These are phyloP conservation scores for Entomortierella parvispora DNA, from an alignment of 192 early-diverging fungal species.

Conservation along the genomic window DNA sequence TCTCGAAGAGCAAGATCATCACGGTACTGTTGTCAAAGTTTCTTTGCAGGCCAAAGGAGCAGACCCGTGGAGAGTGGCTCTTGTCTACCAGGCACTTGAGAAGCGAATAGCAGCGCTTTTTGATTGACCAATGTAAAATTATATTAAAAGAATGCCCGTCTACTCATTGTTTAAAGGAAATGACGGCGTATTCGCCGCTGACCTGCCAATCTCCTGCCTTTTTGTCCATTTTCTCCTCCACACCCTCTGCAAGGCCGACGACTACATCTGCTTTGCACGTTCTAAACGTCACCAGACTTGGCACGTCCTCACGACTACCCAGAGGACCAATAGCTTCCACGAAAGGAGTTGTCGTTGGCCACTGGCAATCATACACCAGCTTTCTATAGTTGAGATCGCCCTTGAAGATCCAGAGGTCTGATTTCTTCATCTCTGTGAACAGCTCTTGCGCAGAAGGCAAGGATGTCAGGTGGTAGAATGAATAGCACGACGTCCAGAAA, in stretches of 20 bases:
- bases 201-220: slow-evolving; percentile 69
- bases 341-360: slow-evolving; percentile 88
- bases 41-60: no score
- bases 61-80: no score
- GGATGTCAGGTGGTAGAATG: slow-evolving; percentile 80
- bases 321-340: slow-evolving; percentile 82
- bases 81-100: no score
- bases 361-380: slow-evolving; percentile 90
- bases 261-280: slow-evolving; percentile 91
- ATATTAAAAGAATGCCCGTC: neutral
- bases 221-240: slow-evolving; percentile 61
- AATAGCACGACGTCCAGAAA: slow-evolving; percentile 89
- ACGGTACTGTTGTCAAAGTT: no score
- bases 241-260: slow-evolving; percentile 71
- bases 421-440: slow-evolving; percentile 63
- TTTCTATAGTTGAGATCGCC: slow-evolving; percentile 98
- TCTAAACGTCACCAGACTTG: slow-evolving; percentile 79
- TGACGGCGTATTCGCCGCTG: slow-evolving; percentile 80
- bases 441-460: slow-evolving; percentile 68
- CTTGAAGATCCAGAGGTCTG: slow-evolving; percentile 88
- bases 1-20: no score
- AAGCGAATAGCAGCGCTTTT: no score
- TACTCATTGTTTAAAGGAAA: slow-evolving; percentile 42
- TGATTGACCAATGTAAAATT: neutral
- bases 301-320: slow-evolving; percentile 57